These are phyloP conservation scores for Thraustotheca clavata DNA, from an alignment of 352 stramenopile genomes.

Conservation along the genomic window DNA sequence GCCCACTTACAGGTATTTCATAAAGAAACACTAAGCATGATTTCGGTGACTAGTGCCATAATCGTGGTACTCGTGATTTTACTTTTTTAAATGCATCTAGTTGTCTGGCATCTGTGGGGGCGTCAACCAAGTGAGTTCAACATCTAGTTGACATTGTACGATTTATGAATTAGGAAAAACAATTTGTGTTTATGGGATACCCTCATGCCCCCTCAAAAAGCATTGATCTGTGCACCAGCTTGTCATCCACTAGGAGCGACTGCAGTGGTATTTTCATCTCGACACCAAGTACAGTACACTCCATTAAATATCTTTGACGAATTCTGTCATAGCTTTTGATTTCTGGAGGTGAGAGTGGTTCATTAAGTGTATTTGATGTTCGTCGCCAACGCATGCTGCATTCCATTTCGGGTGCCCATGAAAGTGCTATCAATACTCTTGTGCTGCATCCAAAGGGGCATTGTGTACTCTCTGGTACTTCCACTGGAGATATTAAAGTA, in stretches of 20 bases:
- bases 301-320: neutral
- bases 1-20: conserved; percentile 43
- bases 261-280: conserved; percentile 65
- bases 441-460: conserved; percentile 64
- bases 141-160: neutral
- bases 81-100: conserved; percentile 74
- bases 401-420: conserved; percentile 72
- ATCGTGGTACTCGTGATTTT: conserved; percentile 72
- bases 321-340: conserved; percentile 41
- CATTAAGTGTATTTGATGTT: conserved; percentile 81
- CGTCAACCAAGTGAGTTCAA: conserved; percentile 57
- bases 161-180: conserved; percentile 38
- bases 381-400: conserved; percentile 79
- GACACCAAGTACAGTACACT: conserved; percentile 35
- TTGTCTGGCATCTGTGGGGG: conserved; percentile 59
- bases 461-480: conserved; percentile 77
- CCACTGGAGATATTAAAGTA: conserved; percentile 69
- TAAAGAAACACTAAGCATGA: neutral
- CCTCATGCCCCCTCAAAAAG: conserved; percentile 60
- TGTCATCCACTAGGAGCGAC: conserved; percentile 72
- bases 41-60: conserved; percentile 46
- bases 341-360: conserved; percentile 64
- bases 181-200: conserved; percentile 83
- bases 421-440: conserved; percentile 77
- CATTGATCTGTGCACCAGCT: conserved; percentile 50